phyloP scores from a whole-genome alignment of 345 rosid species.

The Gossypium australe region DNA sequence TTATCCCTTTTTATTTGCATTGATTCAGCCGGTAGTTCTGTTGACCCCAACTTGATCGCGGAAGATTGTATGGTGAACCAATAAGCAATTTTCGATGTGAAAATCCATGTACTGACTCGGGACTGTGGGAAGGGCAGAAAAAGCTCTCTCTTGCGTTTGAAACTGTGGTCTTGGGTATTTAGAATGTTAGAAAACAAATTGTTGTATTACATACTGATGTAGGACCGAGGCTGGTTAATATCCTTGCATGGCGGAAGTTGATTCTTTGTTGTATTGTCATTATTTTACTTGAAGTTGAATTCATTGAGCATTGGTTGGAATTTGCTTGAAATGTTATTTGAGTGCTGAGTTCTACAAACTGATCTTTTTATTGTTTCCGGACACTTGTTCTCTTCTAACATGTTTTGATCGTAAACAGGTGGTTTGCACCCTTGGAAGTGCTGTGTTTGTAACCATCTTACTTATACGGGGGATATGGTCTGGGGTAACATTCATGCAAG shows the following conservation, averaged over 20 bases:
- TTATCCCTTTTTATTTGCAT: neutral
- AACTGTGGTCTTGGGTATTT: too few relatives aligned
- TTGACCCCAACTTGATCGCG: neutral
- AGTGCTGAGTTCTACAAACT: too few relatives aligned
- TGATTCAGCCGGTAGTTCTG: neutral
- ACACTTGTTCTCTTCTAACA: neutral
- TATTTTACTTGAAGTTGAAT: neutral
- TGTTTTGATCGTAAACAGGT: slow-evolving; percentile 32
- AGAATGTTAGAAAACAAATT: neutral
- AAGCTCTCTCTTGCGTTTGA: too few relatives aligned
- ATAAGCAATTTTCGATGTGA: too few relatives aligned
- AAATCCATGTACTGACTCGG: too few relatives aligned
- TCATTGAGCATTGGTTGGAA: neutral
- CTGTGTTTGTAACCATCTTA: slow-evolving; percentile 60
- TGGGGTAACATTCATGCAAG: slow-evolving; percentile 40
- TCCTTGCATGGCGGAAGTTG: neutral
- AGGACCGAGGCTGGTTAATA: neutral
- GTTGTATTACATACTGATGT: neutral
- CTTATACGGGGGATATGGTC: slow-evolving; percentile 58
- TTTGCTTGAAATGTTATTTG: neutral
- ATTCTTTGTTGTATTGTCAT: neutral
- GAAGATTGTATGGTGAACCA: too few relatives aligned
- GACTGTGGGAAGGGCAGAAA: too few relatives aligned
- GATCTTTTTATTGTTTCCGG: neutral
- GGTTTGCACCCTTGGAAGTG: slow-evolving; percentile 62